Evolutionary conservation across 108 stramenopile species (phyloP), one percentile per base, ranked within the genome.

Genomic region (Poteriospumella lacustris): DNA sequence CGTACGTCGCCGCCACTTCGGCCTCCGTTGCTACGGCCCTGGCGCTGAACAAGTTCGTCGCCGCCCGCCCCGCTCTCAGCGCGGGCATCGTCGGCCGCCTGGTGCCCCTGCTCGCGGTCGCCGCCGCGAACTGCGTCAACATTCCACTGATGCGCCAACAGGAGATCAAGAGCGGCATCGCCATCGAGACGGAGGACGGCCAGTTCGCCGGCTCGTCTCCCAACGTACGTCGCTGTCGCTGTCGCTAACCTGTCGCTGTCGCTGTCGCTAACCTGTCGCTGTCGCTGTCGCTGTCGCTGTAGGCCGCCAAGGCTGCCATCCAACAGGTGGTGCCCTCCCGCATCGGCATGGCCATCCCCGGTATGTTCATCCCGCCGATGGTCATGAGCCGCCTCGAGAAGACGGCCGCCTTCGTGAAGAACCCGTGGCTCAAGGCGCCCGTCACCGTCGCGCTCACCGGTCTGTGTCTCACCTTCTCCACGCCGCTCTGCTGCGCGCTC

Each of bases 1-100:
- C 88, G 41, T 97, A 97, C 79, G 87, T 82, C 0, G 91, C 68
- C 5, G 86, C 86, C 24, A 79, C 79, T n/a, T 29, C 82, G 5
- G 78, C 85, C 3, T 81, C 83, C 1, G 77, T 85, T 29, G 77
- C 80, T 1, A 84, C 82, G 0, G 85, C 73, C 29, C 28, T 84
- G 76, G 58, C 38, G 19, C 77, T 81, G 28, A 77, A 77, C 43
- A 31, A 43, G 43, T 33, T 64, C 0, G 40, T 78, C 39, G 58
- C 43, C 26, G n/a, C 33, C 38, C 62, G 39, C 39, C 81, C 81
- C 0, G 34, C 76, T 0, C 38, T 77, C 42, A 28, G 24, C 47
- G 15, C 59, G 47, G 62, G 67, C 58, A 26, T 76, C 28, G 42
- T 81, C 26, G 64, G 59, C 39, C 68, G 75, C 1, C 28, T 83